Evolutionary conservation across 305 asterid species (phyloP).

Genomic region (Solanum chacoense): DNA sequence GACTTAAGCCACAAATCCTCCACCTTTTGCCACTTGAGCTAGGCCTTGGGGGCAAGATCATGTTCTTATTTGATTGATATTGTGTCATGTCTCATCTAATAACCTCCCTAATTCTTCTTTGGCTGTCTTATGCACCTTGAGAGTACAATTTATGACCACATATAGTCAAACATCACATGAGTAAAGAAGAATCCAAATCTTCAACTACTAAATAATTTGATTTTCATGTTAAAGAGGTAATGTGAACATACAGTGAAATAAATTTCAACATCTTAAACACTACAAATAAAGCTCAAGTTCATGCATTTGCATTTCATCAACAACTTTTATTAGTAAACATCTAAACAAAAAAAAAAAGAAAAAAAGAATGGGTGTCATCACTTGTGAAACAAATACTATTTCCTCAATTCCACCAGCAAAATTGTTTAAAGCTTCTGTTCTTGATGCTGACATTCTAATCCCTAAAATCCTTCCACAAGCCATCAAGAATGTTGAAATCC

Average conservation of each 20-base stretch:
- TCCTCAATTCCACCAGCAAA: not conserved
- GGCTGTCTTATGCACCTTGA: not conserved
- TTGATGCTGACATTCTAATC: constrained; percentile 28
- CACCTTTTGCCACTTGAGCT: too few relatives aligned
- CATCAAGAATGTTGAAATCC: constrained; percentile 28
- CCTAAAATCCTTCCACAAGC: constrained; percentile 35
- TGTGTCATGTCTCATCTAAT: not conserved
- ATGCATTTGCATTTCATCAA: not conserved
- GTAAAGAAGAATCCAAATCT: not conserved
- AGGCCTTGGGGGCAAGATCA: not conserved
- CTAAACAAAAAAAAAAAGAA: not conserved
- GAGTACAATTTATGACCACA: not conserved
- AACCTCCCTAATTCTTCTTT: not conserved
- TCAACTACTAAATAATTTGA: not conserved
- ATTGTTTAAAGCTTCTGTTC: constrained; percentile 29
- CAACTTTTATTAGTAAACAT: not conserved
- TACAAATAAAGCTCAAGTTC: not conserved
- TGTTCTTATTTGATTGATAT: not conserved
- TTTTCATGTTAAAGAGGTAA: not conserved
- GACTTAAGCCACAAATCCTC: too few relatives aligned
- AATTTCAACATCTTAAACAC: not conserved
- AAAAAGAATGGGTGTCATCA: not conserved
- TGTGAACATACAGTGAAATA: not conserved
- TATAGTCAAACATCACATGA: not conserved
- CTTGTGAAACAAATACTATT: not conserved